Evolutionary conservation across 352 stramenopile genomes (phyloP).

Genomic region (Aphanomyces invadans): DNA sequence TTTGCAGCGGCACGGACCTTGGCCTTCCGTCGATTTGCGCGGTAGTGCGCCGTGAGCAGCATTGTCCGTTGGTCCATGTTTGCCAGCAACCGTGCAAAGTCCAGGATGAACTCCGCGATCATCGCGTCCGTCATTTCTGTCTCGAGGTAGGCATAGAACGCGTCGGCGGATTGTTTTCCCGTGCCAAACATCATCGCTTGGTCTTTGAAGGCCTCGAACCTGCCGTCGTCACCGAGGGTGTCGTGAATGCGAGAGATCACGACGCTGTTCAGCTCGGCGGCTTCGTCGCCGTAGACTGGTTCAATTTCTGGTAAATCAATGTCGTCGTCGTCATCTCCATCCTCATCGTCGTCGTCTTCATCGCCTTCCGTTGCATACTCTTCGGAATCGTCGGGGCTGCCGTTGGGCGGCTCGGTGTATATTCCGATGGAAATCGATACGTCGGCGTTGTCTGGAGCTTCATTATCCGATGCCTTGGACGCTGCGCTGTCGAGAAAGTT

Average conservation of each 20-base stretch:
- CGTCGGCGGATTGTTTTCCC: slow-evolving; percentile 46
- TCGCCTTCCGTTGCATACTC: not conserved
- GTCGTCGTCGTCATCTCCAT: not conserved
- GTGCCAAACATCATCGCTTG: slow-evolving; percentile 70
- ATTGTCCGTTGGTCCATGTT: slow-evolving; percentile 52
- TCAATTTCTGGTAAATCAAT: slow-evolving; percentile 59
- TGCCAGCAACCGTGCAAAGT: slow-evolving; percentile 69
- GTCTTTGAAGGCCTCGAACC: slow-evolving; percentile 73
- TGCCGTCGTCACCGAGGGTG: slow-evolving; percentile 42
- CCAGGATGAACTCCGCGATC: slow-evolving; percentile 62
- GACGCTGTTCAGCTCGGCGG: slow-evolving; percentile 67
- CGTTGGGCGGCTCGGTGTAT: not conserved
- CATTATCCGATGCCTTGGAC: not conserved
- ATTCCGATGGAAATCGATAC: not conserved
- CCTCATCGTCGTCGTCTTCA: not conserved
- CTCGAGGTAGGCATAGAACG: slow-evolving; percentile 63
- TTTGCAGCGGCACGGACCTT: slow-evolving; percentile 35
- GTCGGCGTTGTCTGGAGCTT: not conserved
- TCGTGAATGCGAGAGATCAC: slow-evolving; percentile 56
- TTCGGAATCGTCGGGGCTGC: slow-evolving; percentile 1
- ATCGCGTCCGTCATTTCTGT: slow-evolving; percentile 42
- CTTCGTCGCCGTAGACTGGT: slow-evolving; percentile 66
- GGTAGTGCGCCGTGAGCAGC: slow-evolving; percentile 48
- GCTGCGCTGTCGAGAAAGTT: not conserved
- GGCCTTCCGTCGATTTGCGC: slow-evolving; percentile 32